Evolutionary conservation across 2,329 filamentous ascomycete species (phyloP).

Genomic region (Monosporascus sp.): DNA sequence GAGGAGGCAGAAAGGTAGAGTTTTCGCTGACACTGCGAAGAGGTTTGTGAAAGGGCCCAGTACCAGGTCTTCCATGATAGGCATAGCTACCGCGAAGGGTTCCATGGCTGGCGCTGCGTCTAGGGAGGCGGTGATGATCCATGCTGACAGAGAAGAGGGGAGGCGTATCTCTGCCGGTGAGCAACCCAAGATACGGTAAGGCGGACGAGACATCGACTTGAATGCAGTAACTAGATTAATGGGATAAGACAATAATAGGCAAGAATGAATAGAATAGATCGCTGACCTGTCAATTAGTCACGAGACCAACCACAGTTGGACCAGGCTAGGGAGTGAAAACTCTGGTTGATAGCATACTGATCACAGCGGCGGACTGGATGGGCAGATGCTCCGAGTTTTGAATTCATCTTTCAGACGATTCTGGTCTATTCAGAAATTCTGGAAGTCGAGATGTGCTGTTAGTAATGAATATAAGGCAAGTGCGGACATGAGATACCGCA

Average conservation of each 20-base stretch:
- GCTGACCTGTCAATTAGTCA: background rate
- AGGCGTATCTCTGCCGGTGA: background rate
- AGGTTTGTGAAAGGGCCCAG: slow-evolving; percentile 30
- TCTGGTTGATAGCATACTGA: background rate
- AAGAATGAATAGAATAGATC: background rate
- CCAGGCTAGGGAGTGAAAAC: background rate
- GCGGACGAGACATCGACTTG: background rate
- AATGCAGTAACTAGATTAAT: background rate
- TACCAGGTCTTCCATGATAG: slow-evolving; percentile 13
- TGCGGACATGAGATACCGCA: too few relatives aligned
- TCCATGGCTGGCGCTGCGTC: slow-evolving; percentile 27
- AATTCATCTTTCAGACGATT: too few relatives aligned
- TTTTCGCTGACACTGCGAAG: slow-evolving; percentile 41
- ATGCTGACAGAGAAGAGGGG: slow-evolving; percentile 2
- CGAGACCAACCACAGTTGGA: background rate
- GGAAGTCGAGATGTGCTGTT: too few relatives aligned
- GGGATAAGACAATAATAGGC: background rate
- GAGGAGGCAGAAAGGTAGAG: slow-evolving; percentile 37
- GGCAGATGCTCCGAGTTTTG: background rate
- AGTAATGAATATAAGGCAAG: too few relatives aligned
- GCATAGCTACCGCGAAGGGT: slow-evolving; percentile 23
- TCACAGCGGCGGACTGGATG: background rate
- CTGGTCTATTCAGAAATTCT: too few relatives aligned
- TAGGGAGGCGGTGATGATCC: slow-evolving; percentile 24
- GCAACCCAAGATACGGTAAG: background rate